A percentile compares a stretch with the other conserved stretches of the same genome.
Conservation (phyloP, 2,329 filamentous ascomycete species). For the Fusarium aywerte region DNA sequence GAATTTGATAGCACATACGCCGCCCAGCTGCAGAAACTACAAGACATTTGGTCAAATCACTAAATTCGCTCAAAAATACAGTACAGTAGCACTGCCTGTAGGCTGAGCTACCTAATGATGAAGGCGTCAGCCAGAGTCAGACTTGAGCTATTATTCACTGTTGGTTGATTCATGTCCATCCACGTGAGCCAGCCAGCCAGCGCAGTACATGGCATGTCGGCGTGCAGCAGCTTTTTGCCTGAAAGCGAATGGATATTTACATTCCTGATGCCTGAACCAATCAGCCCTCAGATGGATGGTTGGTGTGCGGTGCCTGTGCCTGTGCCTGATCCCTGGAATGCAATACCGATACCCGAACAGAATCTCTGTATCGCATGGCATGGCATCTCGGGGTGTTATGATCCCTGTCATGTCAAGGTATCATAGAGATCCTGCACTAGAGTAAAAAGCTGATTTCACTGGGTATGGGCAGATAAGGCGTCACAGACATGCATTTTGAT, state of each 20-base stretch:
- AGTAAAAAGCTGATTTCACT: constrained; percentile 6
- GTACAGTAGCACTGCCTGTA: background rate
- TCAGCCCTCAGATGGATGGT: background rate
- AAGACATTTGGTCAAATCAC: constrained; percentile 10
- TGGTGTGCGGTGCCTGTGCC: background rate
- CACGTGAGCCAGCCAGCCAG: constrained; percentile 34
- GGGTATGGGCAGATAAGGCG: background rate
- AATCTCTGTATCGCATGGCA: constrained; percentile 1
- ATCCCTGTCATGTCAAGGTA: constrained; percentile 17
- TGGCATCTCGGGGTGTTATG: too few species aligned
- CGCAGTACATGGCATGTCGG: background rate
- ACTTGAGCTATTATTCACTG: background rate
- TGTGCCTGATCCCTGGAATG: constrained; percentile 19
- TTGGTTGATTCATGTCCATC: constrained; percentile 36
- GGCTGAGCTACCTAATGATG: background rate
- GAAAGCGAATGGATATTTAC: constrained; percentile 11
- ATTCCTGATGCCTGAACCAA: constrained; percentile 11
- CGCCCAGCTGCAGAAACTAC: constrained; percentile 19
- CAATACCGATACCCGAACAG: constrained; percentile 26
- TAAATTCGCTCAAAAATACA: background rate
- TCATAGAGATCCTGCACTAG: constrained; percentile 31
- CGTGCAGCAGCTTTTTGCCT: constrained; percentile 1
- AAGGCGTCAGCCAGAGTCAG: background rate
- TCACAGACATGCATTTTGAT: constrained; percentile 18
- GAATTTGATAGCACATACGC: constrained; percentile 7